Evolutionary conservation across 805 yeast species (phyloP), one percentile per base, ranked within the genome.

Genomic region (Wickerhamomyces pijperi): DNA sequence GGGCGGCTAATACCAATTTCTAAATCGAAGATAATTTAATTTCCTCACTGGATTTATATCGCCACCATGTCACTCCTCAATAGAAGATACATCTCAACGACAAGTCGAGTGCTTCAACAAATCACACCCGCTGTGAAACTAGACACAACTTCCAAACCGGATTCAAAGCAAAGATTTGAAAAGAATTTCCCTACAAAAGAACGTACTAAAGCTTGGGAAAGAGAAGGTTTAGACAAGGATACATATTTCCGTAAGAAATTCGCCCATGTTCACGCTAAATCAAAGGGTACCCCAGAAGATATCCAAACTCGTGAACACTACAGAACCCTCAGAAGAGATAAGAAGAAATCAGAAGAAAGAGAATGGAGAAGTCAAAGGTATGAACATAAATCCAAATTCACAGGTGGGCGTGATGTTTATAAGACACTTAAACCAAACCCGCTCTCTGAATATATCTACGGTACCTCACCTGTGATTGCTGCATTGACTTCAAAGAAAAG

Each of bases 401-500:
- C 41, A 18, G n/a, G 36, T 4, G 29, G 29, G 7, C 41, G 40
- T 37, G 55, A 52, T 15, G 41, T 48, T 7, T 51, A 49, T 36
- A 47, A 42, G 14, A 42, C 48, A 12, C 37, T 58, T 16, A 43
- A 47, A 34, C 52, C 56, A 15, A 68, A 70, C 39, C 78, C 82
- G 0, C 53, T 75, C 28, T 58, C 69, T 36, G 95, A 86, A 51
- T 80, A 78, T 52, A 59, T 86, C 3, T 85, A 70, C 52, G 96
- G 96, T 8, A 76, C 80, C 0, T 78, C 82, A 40, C 63, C 94
- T 0, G 90, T 87, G 2, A 46, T 68, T 14, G 80, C 94, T 1
- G 94, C 86, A 1, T 61, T 87, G 42, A 54, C 60, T 17, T 70
- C 78, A 8, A 61, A 65, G 19, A 72, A 70, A 40, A 68, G 95